Conservation (phyloP, 352 stramenopile species). For the Globisporangium irregulare region DNA sequence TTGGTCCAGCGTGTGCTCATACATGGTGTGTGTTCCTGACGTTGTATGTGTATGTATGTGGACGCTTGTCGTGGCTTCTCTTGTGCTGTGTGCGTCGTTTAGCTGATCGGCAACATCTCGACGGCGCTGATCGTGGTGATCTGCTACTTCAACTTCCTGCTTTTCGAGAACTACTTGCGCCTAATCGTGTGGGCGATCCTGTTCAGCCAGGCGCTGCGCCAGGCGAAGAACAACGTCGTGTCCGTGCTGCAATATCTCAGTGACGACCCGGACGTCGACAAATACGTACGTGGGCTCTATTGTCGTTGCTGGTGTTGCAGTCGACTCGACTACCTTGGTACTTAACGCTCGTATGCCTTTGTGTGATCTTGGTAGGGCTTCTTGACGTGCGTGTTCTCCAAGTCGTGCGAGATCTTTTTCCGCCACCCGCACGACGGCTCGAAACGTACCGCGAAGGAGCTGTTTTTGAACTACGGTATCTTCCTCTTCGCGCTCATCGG, state of each 20-base stretch:
- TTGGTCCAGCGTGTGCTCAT: too few relatives aligned
- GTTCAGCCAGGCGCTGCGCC: constrained; percentile 81
- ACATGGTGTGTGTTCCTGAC: not conserved
- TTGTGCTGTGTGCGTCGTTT: not conserved
- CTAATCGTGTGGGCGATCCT: constrained; percentile 87
- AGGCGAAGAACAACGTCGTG: constrained; percentile 84
- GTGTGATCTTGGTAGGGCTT: constrained; percentile 48
- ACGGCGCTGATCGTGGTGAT: constrained; percentile 82
- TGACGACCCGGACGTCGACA: constrained; percentile 68
- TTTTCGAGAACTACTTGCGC: constrained; percentile 88
- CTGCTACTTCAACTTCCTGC: constrained; percentile 89
- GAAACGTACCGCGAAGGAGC: constrained; percentile 67
- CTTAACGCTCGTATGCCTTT: not conserved
- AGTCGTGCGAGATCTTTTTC: constrained; percentile 75
- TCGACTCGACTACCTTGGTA: not conserved
- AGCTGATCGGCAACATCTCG: constrained; percentile 87
- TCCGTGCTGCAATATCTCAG: constrained; percentile 84
- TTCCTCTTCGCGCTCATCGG: constrained; percentile 84
- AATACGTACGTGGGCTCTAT: constrained; percentile 43
- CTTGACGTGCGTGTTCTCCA: constrained; percentile 75
- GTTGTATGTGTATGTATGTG: not conserved
- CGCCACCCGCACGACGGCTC: constrained; percentile 62
- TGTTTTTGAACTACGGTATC: constrained; percentile 87
- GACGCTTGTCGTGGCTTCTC: constrained; percentile 4
- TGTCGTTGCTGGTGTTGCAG: not conserved